A percentile compares a stretch with the other conserved stretches of the same genome.
These are phyloP conservation scores for Zopfochytrium polystomum DNA, from an alignment of 371 early-diverging fungal genomes.

Conservation along the genomic window DNA sequence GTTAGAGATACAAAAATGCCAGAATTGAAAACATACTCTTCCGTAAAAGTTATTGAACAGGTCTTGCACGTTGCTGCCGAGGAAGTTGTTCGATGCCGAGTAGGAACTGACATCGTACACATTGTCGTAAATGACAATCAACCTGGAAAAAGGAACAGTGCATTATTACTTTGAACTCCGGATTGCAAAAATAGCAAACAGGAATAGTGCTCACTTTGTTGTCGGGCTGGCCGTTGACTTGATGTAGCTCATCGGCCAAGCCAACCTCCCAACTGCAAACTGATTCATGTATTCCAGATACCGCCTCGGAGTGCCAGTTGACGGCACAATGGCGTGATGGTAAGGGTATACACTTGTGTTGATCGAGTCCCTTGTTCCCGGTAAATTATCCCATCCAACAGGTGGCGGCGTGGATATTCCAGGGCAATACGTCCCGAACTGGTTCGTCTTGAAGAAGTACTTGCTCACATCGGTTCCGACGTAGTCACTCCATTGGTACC, in stretches of 20 bases:
- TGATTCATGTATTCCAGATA: constrained; percentile 45
- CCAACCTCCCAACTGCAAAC: constrained; percentile 32
- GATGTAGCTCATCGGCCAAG: constrained; percentile 27
- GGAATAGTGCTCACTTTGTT: constrained; percentile 9
- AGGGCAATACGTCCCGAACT: constrained; percentile 30
- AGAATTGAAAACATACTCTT: constrained; percentile 68
- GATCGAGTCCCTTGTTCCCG: constrained; percentile 12
- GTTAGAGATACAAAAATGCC: no score
- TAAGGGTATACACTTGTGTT: no score
- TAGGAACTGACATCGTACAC: constrained; percentile 46
- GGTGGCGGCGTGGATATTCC: no score
- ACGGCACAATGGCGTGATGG: no score
- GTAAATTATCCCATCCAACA: background rate
- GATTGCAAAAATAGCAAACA: background rate
- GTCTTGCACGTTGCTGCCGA: constrained; percentile 21
- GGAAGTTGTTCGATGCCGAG: constrained; percentile 20
- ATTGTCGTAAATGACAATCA: constrained; percentile 43
- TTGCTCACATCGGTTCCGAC: constrained; percentile 33
- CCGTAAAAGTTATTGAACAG: constrained; percentile 28
- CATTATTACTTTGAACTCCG: no score
- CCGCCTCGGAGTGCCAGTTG: constrained; percentile 22
- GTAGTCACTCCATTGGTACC: constrained; percentile 15
- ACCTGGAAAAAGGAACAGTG: constrained; percentile 11
- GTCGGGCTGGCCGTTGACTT: constrained; percentile 9
- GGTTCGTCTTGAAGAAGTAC: constrained; percentile 28